Evolutionary conservation across 2,329 filamentous ascomycete species (phyloP), one percentile per base, ranked within the genome.

Genomic region (Calonectria hawksworthii): DNA sequence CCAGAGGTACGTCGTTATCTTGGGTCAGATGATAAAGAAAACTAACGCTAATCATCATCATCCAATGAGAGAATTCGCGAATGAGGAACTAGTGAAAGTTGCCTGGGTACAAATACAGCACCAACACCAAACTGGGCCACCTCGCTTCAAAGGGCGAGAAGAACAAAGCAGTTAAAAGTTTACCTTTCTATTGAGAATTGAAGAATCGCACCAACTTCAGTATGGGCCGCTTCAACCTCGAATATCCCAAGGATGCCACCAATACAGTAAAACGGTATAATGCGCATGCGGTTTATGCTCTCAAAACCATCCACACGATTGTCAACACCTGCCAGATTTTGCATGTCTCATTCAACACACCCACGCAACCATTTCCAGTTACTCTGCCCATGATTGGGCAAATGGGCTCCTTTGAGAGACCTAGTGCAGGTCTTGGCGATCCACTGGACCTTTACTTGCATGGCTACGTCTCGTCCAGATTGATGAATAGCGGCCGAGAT

Each of bases 351-450:
- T 98, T 98, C 88, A 91, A 90, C 64, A 85, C 89, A 6, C 87
- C 90, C 0, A 85, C 88, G 54, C 91, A 92, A 56, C 93, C 93
- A 0, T 97, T 96, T 80, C 95, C 95, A 1, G 91, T 92, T 54
- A 92, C 93, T 65, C 89, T 98, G 1, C 95, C 95, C 65, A 97
- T 98, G 95, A 95, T 98, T 79, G 95, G 95, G 56, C 92, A 94
- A 78, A 93, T 97, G 89, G 94, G 92, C 3, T 94, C 93, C 16
- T 97, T 93, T 82, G 88, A 88, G 2, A 86, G 87, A 0, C 93
- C 93, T 1, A 93, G 90, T 72, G 88, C 91, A 18, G 88, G 88
- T 59, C 83, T 90, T n/a, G 88, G 90, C 54, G 92, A 95, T 73
- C 92, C 93, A 0, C 87, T 95, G 2, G 93, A 96, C 67, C 89